phyloP scores from a whole-genome alignment of 257 asterid species.

The Ocimum tenuiflorum region DNA sequence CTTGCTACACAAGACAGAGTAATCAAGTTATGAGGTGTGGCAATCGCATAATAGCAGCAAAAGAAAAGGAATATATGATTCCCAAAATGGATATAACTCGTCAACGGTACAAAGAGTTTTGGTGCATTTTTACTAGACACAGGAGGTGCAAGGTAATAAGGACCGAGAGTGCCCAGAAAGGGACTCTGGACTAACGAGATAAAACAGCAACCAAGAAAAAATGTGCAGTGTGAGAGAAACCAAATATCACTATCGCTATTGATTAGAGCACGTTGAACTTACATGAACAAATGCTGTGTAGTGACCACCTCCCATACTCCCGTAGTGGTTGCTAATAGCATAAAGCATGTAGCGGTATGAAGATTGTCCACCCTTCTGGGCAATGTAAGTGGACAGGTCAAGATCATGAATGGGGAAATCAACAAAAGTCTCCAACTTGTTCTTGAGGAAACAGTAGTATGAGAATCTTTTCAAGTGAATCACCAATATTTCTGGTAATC shows the following conservation, averaged over 20 bases:
- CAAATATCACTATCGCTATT: background rate
- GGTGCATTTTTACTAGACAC: background rate
- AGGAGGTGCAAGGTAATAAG: background rate
- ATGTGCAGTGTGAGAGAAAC: background rate
- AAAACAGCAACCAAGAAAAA: background rate
- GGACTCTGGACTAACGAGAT: background rate
- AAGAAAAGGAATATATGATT: background rate
- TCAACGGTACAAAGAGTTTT: background rate
- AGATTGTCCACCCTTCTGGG: constrained; percentile 45
- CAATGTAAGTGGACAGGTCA: constrained; percentile 57
- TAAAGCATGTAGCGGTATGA: constrained; percentile 66
- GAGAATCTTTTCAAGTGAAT: constrained; percentile 92
- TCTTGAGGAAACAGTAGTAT: constrained; percentile 58
- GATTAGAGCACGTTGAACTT: constrained; percentile 31
- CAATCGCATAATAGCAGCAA: background rate
- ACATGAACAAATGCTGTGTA: constrained; percentile 84
- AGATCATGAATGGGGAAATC: constrained; percentile 78
- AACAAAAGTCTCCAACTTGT: constrained; percentile 77
- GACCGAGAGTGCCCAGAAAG: background rate
- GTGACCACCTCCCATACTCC: constrained; percentile 93
- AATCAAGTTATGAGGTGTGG: background rate
- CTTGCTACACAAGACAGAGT: constrained; percentile 48
- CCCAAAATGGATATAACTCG: too few relatives aligned
- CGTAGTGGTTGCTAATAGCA: constrained; percentile 85
- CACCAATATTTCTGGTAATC: constrained; percentile 82